Base-by-base conservation (phyloP, 495 filamentous ascomycete species). In the Neurospora sp. region DNA sequence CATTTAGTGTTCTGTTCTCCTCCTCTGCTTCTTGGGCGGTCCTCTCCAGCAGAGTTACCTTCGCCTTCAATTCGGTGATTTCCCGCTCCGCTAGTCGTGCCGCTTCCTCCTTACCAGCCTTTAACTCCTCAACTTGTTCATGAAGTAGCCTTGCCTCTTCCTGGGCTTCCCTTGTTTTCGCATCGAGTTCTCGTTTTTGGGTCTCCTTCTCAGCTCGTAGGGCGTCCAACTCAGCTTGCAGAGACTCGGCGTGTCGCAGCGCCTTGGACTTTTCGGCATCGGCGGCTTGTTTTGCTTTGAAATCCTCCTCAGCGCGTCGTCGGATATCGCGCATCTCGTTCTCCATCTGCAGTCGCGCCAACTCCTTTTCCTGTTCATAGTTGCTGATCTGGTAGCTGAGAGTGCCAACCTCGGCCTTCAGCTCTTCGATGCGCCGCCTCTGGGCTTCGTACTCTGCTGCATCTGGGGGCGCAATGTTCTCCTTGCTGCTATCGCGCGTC, bases 301-400 rank as follows among this genome's bases (percentile, higher is more conserved):
- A 96, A 74, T 97, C 93, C 9, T 92, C 90, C 75, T 97, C 94
- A 16, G 90, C 89, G 74, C 90, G 92, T 38, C 88, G 81, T 76
- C 92, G 90, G 5, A 89, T 83, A 27, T 94, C 92, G 59, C 94
- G 87, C 27, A 96, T 79, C 76, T 97, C 94, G 75, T 93, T 92
- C 71, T 96, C 92, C 76, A 93, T 90, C 71, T 91, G 88, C 12
- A 97, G 81, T 4, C 85, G 86, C 70, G 89, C 82, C 68, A 97
- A 83, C 48, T 96, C 94, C 74, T 93, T 90, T 78, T 98, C 96
- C 71, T 97, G 93, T 74, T 93, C 94, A 73, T 93, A 84, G 84
- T 77, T 95, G 86, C 80, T 84, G 35, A 87, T 80, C 9, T 83
- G 84, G 74, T 87, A 88, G n/a, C 81, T 82, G 70, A 88, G 78